Evolutionary conservation across 1,139 yeast species (phyloP).

Genomic region (Dujonia santamariae): DNA sequence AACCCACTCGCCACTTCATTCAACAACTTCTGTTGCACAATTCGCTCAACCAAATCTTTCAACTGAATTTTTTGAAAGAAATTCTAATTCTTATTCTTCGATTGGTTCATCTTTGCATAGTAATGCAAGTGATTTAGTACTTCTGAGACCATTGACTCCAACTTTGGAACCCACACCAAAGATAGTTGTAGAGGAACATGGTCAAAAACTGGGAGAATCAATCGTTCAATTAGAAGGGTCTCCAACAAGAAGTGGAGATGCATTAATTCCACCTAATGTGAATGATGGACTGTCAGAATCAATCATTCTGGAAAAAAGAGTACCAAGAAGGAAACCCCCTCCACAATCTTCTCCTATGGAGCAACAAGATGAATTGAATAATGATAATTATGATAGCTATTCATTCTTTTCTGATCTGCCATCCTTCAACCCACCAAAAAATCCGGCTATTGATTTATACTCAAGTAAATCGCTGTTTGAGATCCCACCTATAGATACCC

Average conservation of each 20-base stretch:
- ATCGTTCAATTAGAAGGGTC: too few species aligned
- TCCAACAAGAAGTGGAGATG: too few species aligned
- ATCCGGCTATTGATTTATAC: background rate
- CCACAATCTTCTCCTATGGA: constrained; percentile 12
- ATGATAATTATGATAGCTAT: background rate
- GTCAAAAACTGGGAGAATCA: background rate
- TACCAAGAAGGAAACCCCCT: constrained; percentile 26
- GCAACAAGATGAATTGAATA: background rate
- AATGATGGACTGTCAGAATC: too few species aligned
- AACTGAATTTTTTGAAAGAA: constrained; percentile 3
- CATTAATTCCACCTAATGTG: too few species aligned
- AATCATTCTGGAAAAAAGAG: too few species aligned
- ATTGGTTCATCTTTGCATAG: constrained; percentile 13
- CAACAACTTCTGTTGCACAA: background rate
- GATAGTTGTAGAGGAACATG: constrained; percentile 2
- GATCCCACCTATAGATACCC: background rate
- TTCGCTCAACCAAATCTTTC: background rate
- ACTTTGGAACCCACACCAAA: constrained; percentile 2
- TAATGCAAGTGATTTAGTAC: background rate
- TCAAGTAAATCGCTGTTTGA: constrained; percentile 4
- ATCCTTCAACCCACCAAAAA: constrained; percentile 1
- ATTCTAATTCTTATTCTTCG: constrained; percentile 13
- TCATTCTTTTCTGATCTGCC: constrained; percentile 6
- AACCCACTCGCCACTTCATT: constrained; percentile 8
- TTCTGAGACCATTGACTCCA: background rate